Conservation (phyloP, 1,284 basidiomycete genomes). For the Vanrija sp. region DNA sequence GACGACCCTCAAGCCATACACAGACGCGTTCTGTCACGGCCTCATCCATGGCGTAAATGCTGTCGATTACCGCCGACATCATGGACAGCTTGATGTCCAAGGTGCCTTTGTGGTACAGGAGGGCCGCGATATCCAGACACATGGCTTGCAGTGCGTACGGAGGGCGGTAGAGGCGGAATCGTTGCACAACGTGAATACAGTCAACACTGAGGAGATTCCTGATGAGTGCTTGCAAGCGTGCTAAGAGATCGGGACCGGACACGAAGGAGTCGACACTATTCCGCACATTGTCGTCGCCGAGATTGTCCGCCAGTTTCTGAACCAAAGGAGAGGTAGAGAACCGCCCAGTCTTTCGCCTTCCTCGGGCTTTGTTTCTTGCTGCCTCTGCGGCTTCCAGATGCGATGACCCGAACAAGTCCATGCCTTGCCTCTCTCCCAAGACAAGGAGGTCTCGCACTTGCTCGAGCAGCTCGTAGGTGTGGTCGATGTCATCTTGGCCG, state of each 20-base stretch:
- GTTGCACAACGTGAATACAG: constrained; percentile 27
- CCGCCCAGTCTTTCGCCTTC: constrained; percentile 24
- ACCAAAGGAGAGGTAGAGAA: constrained; percentile 22
- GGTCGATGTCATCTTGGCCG: constrained; percentile 33
- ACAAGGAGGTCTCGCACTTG: constrained; percentile 38
- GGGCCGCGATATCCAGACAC: constrained; percentile 44
- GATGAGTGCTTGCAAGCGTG: too few species aligned
- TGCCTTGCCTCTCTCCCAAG: constrained; percentile 29
- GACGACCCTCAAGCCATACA: constrained; percentile 49
- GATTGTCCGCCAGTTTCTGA: not conserved
- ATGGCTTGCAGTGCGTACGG: constrained; percentile 40
- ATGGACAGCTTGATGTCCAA: constrained; percentile 41
- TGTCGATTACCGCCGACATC: constrained; percentile 34
- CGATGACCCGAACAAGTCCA: constrained; percentile 29
- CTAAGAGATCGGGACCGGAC: too few species aligned
- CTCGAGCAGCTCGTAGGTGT: constrained; percentile 35
- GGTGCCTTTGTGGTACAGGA: constrained; percentile 49
- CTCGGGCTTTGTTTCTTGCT: constrained; percentile 9
- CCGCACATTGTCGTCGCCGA: not conserved
- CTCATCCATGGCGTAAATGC: constrained; percentile 35
- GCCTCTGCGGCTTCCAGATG: constrained; percentile 5
- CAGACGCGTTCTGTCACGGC: constrained; percentile 51
- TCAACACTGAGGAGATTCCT: constrained; percentile 22
- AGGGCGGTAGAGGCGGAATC: constrained; percentile 31
- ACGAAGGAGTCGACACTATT: too few species aligned